phyloP scores from a whole-genome alignment of 1,284 basidiomycete genomes.

The Caloboletus inedulis region DNA sequence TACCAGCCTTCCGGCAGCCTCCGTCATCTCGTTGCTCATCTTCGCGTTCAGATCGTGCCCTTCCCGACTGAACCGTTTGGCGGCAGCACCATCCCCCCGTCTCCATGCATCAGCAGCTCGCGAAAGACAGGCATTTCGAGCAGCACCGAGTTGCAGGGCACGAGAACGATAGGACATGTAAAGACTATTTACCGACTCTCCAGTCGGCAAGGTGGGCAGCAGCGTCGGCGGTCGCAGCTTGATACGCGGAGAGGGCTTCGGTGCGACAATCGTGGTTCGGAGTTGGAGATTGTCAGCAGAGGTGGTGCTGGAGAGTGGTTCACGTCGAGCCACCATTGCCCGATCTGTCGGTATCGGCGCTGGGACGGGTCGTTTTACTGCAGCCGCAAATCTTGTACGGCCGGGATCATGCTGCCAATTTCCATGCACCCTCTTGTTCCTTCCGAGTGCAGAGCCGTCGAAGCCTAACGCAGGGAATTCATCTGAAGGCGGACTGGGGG shows the following conservation, averaged over 20 bases:
- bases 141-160: constrained; percentile 87
- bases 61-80: constrained; percentile 90
- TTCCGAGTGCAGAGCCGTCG: constrained; percentile 30
- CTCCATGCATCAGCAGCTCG: constrained; percentile 95
- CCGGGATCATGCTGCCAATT: constrained; percentile 64
- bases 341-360: constrained; percentile 31
- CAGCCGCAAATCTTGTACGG: constrained; percentile 79
- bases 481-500: constrained; percentile 54
- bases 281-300: constrained; percentile 62
- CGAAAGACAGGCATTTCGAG: constrained; percentile 91
- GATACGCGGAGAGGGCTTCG: constrained; percentile 79
- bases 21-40: constrained; percentile 81
- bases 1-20: constrained; percentile 77
- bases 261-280: constrained; percentile 69
- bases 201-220: constrained; percentile 86
- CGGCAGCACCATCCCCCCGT: constrained; percentile 90
- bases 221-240: constrained; percentile 80
- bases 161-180: constrained; percentile 88
- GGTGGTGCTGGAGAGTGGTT: constrained; percentile 49
- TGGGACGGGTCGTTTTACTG: constrained; percentile 65
- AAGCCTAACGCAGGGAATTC: constrained; percentile 87
- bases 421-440: constrained; percentile 40
- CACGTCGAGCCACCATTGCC: constrained; percentile 46
- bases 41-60: constrained; percentile 90
- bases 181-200: constrained; percentile 70